Evolutionary conservation across 192 early-diverging fungal species (phyloP), one percentile per base, ranked within the genome.

Genomic region (Rhizophagus prolifer): DNA sequence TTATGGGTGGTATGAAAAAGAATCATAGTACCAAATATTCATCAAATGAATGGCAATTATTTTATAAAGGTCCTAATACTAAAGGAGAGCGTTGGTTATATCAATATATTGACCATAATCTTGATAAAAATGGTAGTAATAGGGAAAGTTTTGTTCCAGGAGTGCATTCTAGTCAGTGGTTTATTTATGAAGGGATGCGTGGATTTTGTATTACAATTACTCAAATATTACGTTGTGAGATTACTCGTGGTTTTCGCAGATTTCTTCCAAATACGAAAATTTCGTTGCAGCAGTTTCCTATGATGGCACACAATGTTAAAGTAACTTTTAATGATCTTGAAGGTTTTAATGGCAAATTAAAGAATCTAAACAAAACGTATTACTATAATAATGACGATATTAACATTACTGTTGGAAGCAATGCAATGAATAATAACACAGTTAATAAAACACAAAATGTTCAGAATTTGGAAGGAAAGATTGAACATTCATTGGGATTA

Each of bases 131-230:
- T 23, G 60, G 8, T n/a, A 28, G 26, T 10, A 6, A 62, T 62
- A 62, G 60, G n/a, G 26, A 13, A 23, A 62, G 13, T 28, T 62
- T 62, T 28, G 60, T n/a, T 26, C 60, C 47, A 19, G 47, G 60
- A 62, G 25, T 12, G 3, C 60, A 62, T 62, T 62, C 23, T 10
- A 12, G 60, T 62, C 60, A 28, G 23, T 62, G 60, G n/a, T 3
- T 26, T 62, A 28, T 26, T 28, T 23, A 62, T n/a, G 23, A 62
- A 62, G n/a, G 9, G 10, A 62, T 62, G 60, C 60, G 9, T 13
- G 60, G 60, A 62, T 62, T 62, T 62, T 25, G 60, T 62, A 62
- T 62, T 28, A 25, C 10, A 10, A 62, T 62, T 62, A 62, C n/a
- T 26, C 60, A 62, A 62, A 4, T 28, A 62, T 26, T 62, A 28